These are phyloP conservation scores for Monosporascus ibericus DNA, from an alignment of 2,329 filamentous ascomycete species.

Conservation along the genomic window DNA sequence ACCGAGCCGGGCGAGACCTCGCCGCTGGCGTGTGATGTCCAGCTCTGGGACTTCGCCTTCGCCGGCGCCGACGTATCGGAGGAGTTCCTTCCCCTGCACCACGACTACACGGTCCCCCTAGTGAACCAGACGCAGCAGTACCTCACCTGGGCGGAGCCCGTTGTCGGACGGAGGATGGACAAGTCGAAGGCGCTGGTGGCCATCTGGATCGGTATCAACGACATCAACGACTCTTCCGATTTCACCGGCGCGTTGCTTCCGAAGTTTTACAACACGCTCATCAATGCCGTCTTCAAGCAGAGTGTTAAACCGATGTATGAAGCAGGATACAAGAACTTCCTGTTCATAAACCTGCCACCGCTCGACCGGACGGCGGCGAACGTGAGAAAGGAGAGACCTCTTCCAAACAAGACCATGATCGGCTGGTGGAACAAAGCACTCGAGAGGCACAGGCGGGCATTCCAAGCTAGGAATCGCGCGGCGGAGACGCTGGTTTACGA, in stretches of 20 bases:
- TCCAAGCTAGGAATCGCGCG: slow-evolving; percentile 18
- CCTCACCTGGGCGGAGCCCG: slow-evolving; percentile 35
- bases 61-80: slow-evolving; percentile 44
- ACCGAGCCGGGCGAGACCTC: slow-evolving; percentile 34
- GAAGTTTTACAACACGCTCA: slow-evolving; percentile 36
- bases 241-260: slow-evolving; percentile 36
- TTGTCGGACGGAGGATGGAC: slow-evolving; percentile 26
- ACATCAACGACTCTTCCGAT: slow-evolving; percentile 44
- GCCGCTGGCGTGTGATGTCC: slow-evolving; percentile 36
- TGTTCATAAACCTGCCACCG: slow-evolving; percentile 47
- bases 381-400: slow-evolving; percentile 23
- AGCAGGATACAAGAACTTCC: slow-evolving; percentile 42
- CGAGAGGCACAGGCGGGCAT: slow-evolving; percentile 24
- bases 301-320: slow-evolving; percentile 37
- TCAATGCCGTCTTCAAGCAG: slow-evolving; percentile 31
- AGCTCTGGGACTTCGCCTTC: slow-evolving; percentile 53
- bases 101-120: slow-evolving; percentile 42
- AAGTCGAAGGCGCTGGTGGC: slow-evolving; percentile 34
- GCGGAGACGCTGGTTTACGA: slow-evolving; percentile 23
- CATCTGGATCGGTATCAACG: slow-evolving; percentile 52
- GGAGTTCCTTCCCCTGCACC: slow-evolving; percentile 41
- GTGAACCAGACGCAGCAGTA: slow-evolving; percentile 46
- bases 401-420: slow-evolving; percentile 41
- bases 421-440: slow-evolving; percentile 32
- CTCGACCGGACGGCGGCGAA: slow-evolving; percentile 38